A percentile compares a stretch with the other conserved stretches of the same genome.
These are phyloP conservation scores for Candida khao-thaluensis DNA, from an alignment of 805 yeast species.

Conservation along the genomic window DNA sequence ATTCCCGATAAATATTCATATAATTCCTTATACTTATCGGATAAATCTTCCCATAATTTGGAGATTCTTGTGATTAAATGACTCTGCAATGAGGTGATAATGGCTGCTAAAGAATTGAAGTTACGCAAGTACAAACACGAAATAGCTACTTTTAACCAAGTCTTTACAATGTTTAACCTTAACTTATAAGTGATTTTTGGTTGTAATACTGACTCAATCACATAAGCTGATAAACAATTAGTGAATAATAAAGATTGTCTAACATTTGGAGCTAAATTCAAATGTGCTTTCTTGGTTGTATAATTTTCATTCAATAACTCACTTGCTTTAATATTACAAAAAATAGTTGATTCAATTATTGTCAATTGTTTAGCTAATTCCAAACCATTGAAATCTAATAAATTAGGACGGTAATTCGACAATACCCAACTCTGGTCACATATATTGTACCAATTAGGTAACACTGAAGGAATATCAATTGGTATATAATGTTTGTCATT, in stretches of 20 bases:
- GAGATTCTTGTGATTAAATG: conserved; percentile 64
- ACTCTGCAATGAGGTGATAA: conserved; percentile 73
- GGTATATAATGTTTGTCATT: conserved; percentile 30
- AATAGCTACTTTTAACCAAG: conserved; percentile 73
- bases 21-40: conserved; percentile 59
- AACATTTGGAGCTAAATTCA: conserved; percentile 62
- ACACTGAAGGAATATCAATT: conserved; percentile 32
- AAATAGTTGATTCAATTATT: conserved; percentile 65
- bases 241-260: conserved; percentile 64
- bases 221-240: conserved; percentile 68
- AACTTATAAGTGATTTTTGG: conserved; percentile 48
- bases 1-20: conserved; percentile 65
- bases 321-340: conserved; percentile 59
- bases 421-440: conserved; percentile 60
- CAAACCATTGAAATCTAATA: conserved; percentile 61
- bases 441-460: conserved; percentile 49
- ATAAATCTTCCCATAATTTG: conserved; percentile 57
- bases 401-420: conserved; percentile 50
- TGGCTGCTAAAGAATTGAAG: conserved; percentile 76
- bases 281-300: conserved; percentile 56
- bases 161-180: conserved; percentile 54
- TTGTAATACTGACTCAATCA: conserved; percentile 64
- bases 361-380: conserved; percentile 79
- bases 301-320: conserved; percentile 68
- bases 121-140: conserved; percentile 72